A percentile compares a stretch with the other conserved stretches of the same genome.
These are phyloP conservation scores for Aspergillus sclerotioniger DNA, from an alignment of 495 filamentous ascomycete genomes.

Conservation along the genomic window DNA sequence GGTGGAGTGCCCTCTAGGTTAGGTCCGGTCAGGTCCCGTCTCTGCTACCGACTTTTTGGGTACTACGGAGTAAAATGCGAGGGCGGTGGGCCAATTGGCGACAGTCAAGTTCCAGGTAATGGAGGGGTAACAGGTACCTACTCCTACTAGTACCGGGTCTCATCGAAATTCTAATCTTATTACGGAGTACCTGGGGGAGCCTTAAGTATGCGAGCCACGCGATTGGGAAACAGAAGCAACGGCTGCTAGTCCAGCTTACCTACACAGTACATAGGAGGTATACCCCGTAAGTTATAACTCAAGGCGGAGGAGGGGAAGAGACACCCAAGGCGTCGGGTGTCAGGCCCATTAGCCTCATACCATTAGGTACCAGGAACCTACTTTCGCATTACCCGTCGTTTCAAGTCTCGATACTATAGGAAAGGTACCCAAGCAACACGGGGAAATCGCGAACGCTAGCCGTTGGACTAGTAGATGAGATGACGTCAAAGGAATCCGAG, in stretches of 20 bases:
- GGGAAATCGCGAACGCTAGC: slow-evolving; percentile 2
- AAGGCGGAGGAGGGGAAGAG: not conserved
- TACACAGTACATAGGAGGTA: not conserved
- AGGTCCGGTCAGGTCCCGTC: not conserved
- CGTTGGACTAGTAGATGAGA: slow-evolving; percentile 1
- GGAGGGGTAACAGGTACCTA: not conserved
- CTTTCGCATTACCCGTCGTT: slow-evolving; percentile 7
- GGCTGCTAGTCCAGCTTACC: no score
- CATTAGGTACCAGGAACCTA: slow-evolving; percentile 4
- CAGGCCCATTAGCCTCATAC: not conserved
- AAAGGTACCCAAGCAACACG: not conserved
- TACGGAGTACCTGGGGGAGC: not conserved
- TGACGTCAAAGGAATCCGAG: slow-evolving; percentile 14
- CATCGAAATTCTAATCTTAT: no score
- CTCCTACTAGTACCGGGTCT: no score
- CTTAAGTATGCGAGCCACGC: not conserved
- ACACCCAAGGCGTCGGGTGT: not conserved
- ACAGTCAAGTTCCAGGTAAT: not conserved
- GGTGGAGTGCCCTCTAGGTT: slow-evolving; percentile 7
- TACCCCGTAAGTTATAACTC: not conserved
- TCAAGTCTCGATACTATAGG: slow-evolving; percentile 8
- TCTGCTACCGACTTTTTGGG: slow-evolving; percentile 8
- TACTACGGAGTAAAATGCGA: not conserved
- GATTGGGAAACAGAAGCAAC: not conserved
- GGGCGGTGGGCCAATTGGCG: not conserved